A percentile compares a stretch with the other conserved stretches of the same genome.
These are phyloP conservation scores for Tricholoma sp. DNA, from an alignment of 768 basidiomycete genomes.

Conservation along the genomic window DNA sequence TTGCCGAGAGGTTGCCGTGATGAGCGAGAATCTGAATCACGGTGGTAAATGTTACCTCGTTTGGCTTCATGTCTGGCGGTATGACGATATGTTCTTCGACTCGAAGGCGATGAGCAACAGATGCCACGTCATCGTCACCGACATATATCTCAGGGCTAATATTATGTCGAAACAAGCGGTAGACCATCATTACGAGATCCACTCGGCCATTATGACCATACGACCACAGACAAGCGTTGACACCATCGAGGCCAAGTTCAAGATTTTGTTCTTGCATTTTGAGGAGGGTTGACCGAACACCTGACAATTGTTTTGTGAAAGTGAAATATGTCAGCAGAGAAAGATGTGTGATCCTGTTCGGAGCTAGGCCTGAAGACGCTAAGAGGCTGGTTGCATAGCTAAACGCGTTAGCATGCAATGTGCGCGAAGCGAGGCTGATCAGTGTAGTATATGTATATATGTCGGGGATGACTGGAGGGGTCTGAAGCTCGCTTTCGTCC, in stretches of 20 bases:
- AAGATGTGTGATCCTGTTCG: slow-evolving; percentile 61
- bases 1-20: slow-evolving; percentile 55
- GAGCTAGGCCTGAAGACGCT: slow-evolving; percentile 44
- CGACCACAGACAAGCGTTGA: slow-evolving; percentile 70
- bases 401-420: slow-evolving; percentile 37
- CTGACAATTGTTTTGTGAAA: slow-evolving; percentile 38
- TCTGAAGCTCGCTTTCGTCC: slow-evolving; percentile 7
- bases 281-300: slow-evolving; percentile 50
- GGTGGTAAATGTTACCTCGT: slow-evolving; percentile 60
- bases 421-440: slow-evolving; percentile 56
- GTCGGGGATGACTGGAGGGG: slow-evolving; percentile 43
- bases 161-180: slow-evolving; percentile 57
- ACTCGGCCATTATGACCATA: slow-evolving; percentile 49
- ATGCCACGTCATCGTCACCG: slow-evolving; percentile 30
- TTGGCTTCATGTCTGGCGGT: slow-evolving; percentile 41
- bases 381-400: slow-evolving; percentile 52
- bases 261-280: slow-evolving; percentile 47
- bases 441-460: slow-evolving; percentile 67
- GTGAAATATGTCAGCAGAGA: slow-evolving; percentile 54
- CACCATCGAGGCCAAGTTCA: slow-evolving; percentile 55
- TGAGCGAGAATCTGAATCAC: slow-evolving; percentile 70
- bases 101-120: slow-evolving; percentile 31
- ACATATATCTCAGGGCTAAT: slow-evolving; percentile 29
- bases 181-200: slow-evolving; percentile 56
- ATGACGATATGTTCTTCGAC: slow-evolving; percentile 44